Evolutionary conservation across 306 rosid genomes (phyloP).

Genomic region (Cucurbita ficifolia): DNA sequence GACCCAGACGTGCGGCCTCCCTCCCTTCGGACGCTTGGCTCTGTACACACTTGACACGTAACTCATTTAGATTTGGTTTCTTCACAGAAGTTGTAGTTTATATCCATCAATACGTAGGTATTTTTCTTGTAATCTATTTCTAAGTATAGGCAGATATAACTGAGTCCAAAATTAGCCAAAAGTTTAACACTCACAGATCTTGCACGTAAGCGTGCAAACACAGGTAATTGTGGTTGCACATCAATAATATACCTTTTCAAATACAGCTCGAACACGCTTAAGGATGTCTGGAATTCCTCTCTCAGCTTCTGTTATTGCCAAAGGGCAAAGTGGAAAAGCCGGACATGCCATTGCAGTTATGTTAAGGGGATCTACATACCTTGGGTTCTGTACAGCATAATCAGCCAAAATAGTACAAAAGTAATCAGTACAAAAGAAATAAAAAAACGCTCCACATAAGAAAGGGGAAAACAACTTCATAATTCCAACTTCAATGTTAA

Average conservation of each 20-base stretch:
- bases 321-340: conserved; percentile 88
- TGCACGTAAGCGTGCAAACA: background rate
- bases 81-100: too few relatives aligned
- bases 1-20: background rate
- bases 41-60: too few relatives aligned
- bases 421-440: background rate
- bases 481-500: background rate
- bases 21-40: too few relatives aligned
- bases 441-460: background rate
- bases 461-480: background rate
- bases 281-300: conserved; percentile 85
- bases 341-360: conserved; percentile 98
- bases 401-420: background rate
- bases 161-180: too few relatives aligned
- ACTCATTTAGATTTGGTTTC: too few relatives aligned
- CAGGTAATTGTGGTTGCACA: background rate
- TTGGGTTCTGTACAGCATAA: conserved; percentile 54
- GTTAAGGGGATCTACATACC: conserved; percentile 82
- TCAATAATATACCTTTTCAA: conserved; percentile 67
- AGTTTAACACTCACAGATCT: background rate
- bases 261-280: conserved; percentile 74
- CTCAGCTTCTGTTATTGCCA: conserved; percentile 96
- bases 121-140: too few relatives aligned
- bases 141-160: too few relatives aligned
- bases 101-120: too few relatives aligned